phyloP scores from a whole-genome alignment of 257 asterid genomes.

The Gardenia jasminoides region DNA sequence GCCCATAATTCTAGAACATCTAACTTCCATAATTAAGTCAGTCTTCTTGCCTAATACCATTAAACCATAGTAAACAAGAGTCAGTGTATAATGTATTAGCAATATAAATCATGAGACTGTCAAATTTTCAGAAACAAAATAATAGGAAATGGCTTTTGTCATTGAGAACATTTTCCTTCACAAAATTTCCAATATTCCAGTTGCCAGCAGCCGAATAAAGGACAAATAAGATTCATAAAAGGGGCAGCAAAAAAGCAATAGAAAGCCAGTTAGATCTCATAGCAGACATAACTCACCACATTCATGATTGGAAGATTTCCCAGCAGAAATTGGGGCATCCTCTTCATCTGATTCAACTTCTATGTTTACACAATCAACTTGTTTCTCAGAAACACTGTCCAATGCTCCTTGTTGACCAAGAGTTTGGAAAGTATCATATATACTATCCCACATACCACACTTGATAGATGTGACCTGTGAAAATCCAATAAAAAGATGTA shows the following conservation, averaged over 20 bases:
- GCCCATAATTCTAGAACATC: background rate
- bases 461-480: constrained; percentile 74
- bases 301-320: constrained; percentile 27
- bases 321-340: constrained; percentile 33
- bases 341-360: constrained; percentile 59
- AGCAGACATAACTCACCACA: constrained; percentile 44
- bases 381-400: constrained; percentile 35
- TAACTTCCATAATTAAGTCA: background rate
- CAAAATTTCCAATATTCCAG: background rate
- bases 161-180: background rate
- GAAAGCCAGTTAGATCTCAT: background rate
- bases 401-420: constrained; percentile 32
- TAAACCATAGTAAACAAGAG: too few species aligned
- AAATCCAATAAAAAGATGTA: constrained; percentile 23
- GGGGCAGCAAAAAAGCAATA: constrained; percentile 13
- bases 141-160: background rate
- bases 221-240: background rate
- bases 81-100: background rate
- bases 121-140: too few species aligned
- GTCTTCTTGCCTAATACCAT: background rate
- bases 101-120: background rate
- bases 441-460: constrained; percentile 68
- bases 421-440: constrained; percentile 58
- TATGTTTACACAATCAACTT: constrained; percentile 45
- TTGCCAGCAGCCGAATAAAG: background rate